Percentiles rank a stretch among this genome's conserved stretches.
Conservation (phyloP, 352 stramenopile species). For the Albugo candida region DNA sequence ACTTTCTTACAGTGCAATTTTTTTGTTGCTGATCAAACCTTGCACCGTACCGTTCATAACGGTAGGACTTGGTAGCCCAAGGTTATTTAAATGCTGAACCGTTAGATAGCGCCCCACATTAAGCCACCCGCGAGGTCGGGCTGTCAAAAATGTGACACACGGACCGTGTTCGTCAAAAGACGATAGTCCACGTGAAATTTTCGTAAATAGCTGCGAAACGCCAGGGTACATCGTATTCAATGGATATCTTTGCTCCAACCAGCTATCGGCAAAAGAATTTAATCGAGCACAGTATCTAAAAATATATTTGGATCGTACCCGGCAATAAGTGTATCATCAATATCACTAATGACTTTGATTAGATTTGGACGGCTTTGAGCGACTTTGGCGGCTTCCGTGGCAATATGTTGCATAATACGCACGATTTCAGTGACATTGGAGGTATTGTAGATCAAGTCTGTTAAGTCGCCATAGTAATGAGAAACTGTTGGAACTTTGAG, state of each 20-base stretch:
- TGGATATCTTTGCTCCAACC: constrained; percentile 50
- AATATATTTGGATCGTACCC: constrained; percentile 9
- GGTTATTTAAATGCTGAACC: constrained; percentile 51
- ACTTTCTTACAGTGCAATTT: constrained; percentile 33
- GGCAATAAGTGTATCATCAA: constrained; percentile 67
- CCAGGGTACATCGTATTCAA: constrained; percentile 63
- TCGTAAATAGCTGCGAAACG: constrained; percentile 43
- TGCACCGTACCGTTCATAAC: constrained; percentile 63
- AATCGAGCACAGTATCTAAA: background rate
- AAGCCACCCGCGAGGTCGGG: constrained; percentile 55
- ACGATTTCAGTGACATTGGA: constrained; percentile 67
- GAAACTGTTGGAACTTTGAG: background rate
- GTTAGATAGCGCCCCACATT: constrained; percentile 63
- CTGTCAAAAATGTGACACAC: constrained; percentile 67
- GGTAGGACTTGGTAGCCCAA: constrained; percentile 50
- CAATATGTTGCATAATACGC: constrained; percentile 68
- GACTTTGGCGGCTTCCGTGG: constrained; percentile 50
- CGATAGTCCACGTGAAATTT: constrained; percentile 31
- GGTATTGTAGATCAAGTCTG: constrained; percentile 54
- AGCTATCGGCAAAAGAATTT: constrained; percentile 8
- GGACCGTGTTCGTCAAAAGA: constrained; percentile 3
- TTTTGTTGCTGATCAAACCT: constrained; percentile 63
- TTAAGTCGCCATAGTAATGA: constrained; percentile 44
- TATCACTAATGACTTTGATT: constrained; percentile 77
- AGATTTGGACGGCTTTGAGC: constrained; percentile 16